Evolutionary conservation across 2,329 filamentous ascomycete genomes (phyloP).

Genomic region (Colletotrichum lentis): DNA sequence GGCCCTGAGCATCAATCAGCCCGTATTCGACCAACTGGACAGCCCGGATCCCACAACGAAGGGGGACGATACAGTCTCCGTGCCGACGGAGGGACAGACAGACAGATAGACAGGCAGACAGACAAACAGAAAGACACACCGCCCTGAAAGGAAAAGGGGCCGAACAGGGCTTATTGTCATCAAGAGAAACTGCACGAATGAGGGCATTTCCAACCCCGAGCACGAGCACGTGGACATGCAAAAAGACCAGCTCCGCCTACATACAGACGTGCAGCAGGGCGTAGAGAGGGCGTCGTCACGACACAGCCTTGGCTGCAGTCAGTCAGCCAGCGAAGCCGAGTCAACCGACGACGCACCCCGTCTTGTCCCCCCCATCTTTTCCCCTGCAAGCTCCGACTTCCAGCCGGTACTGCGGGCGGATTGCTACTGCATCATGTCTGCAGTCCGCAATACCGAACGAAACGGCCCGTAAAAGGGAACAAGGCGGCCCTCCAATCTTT

Average conservation of each 20-base stretch:
- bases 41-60: not conserved
- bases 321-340: no score
- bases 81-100: no score
- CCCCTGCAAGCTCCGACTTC: not conserved
- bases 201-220: no score
- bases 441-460: slow-evolving; percentile 10
- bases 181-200: not conserved
- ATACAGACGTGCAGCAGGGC: no score
- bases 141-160: not conserved
- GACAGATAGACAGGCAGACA: no score
- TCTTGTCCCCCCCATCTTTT: not conserved
- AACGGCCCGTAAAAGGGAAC: not conserved
- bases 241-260: no score
- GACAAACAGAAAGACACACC: not conserved
- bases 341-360: not conserved
- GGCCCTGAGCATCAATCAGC: slow-evolving; percentile 3
- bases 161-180: no score
- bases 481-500: not conserved
- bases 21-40: slow-evolving; percentile 9
- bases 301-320: not conserved
- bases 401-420: not conserved
- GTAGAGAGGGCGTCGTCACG: not conserved
- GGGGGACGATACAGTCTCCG: not conserved
- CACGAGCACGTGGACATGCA: not conserved
- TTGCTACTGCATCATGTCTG: slow-evolving; percentile 1